Evolutionary conservation across 2,329 filamentous ascomycete species (phyloP), one percentile per base, ranked within the genome.

Genomic region (Myrmaecium sp.): DNA sequence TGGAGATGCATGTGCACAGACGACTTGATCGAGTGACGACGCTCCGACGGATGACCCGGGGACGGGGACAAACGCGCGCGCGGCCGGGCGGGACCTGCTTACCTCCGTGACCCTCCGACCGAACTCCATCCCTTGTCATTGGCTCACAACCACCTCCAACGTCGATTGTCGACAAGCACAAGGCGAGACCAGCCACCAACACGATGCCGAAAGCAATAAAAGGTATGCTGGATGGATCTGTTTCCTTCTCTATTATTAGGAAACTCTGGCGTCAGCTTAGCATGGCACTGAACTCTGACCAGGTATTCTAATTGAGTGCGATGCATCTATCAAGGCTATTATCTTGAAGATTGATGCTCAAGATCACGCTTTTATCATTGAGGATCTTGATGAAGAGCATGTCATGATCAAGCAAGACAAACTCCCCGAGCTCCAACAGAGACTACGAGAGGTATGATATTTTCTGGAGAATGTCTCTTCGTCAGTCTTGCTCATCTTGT

Each of bases 291-390:
- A n/a, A n/a, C n/a, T n/a, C n/a, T n/a, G n/a, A n/a, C 2, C 33
- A 63, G 78, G 78, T 34, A 73, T 80, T 15, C 64, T 86, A 36
- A 71, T 86, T 51, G 70, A 82, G 51, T 82, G 76, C 53, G 79
- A 86, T 47, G 74, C 79, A n/a, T 80, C 76, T 23, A 83, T 86
- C 63, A 84, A 83, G 54, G 77, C 79, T 35, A 82, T 84, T 58
- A 75, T 86, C 43, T 61, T 79, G 39, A 77, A 73, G 42, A 78
- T 86, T 38, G 74, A 86, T 51, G 66, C 60, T 40, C 60, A 68
- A 30, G 44, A 55, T 30, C 71, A 83, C 50, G 70, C 74, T 36
- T 80, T 71, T 47, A 78, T 86, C 43, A 77, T 83, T 34, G 76
- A 83, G 41, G 76, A 83, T 35, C 64, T 84, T 2, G 78, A 84